These are phyloP conservation scores for Botrytis byssoidea DNA, from an alignment of 2,329 filamentous ascomycete genomes.

Conservation along the genomic window DNA sequence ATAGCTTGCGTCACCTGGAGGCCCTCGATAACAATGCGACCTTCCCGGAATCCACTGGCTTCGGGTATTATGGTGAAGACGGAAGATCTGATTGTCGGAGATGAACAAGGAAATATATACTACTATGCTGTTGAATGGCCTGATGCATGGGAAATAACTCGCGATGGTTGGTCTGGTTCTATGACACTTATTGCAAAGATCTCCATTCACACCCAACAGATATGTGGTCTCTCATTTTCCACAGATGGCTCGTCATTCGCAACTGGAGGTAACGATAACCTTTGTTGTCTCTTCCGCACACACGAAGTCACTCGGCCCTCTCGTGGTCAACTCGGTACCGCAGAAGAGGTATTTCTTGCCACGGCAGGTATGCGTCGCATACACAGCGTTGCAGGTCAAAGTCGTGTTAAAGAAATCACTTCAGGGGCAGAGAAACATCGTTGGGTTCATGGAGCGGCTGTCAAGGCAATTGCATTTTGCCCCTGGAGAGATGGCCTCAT, in stretches of 20 bases:
- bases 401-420: conserved; percentile 47
- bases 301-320: conserved; percentile 27
- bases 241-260: conserved; percentile 73
- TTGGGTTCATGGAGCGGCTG: conserved; percentile 79
- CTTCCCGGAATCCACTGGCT: conserved; percentile 48
- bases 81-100: conserved; percentile 84
- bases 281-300: conserved; percentile 74
- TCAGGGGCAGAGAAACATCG: conserved; percentile 63
- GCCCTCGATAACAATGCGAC: conserved; percentile 56
- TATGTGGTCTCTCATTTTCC: conserved; percentile 92
- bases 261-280: conserved; percentile 89
- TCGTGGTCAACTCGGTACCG: conserved; percentile 20
- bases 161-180: conserved; percentile 71
- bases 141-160: conserved; percentile 57
- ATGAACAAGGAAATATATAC: conserved; percentile 78
- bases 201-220: conserved; percentile 78
- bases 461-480: conserved; percentile 96
- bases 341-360: conserved; percentile 29
- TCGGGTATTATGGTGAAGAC: conserved; percentile 56
- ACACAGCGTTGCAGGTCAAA: conserved; percentile 39
- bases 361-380: conserved; percentile 37
- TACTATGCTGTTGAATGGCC: conserved; percentile 92
- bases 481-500: conserved; percentile 87
- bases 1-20: conserved; percentile 82
- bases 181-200: conserved; percentile 78